Base-by-base conservation (phyloP, 2,329 filamentous ascomycete genomes). In the Diaporthe aspalathi region DNA sequence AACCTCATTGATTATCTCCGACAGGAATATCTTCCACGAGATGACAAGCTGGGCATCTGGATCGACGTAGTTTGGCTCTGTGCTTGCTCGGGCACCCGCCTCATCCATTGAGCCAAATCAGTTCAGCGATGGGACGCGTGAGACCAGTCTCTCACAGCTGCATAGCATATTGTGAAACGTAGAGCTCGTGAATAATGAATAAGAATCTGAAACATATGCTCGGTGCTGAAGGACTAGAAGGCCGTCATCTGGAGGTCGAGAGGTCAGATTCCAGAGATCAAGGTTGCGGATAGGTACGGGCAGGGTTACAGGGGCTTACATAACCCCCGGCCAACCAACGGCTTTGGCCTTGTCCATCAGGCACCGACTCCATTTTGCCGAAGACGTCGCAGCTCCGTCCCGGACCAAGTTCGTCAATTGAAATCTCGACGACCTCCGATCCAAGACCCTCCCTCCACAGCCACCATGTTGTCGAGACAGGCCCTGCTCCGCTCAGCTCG, bases 381-480 rank as follows among this genome's bases (percentile, higher is more conserved):
- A 68, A 72, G 53, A 71, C 50, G 52, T 60, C 67, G 47, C 62
- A 68, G 67, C 66, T 56, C 49, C 60, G 65, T 62, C 38, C 70
- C 70, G 70, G 67, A 67, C 72, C 72, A 73, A 72, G 70, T 67
- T 72, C 70, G 69, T 69, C 65, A 53, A 67, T 72, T 73, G 70
- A 72, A 70, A 70, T 73, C 67, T 72, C 70, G 67, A 72, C 71
- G 71, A 72, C 73, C 69, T 67, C 73, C 45, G 67, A 74, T 73
- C 73, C 72, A 72, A 73, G 73, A 75, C 74, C 74, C 71, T 73
- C 72, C 66, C 73, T 71, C 74, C 75, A 75, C 76, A 73, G 69
- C 74, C 81, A 83, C 77, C 81, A 90, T 90, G 88, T 83, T 90
- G 81, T 89, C 88, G 81, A 87, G 88, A 86, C 87, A 89, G 83